Conservation (phyloP, 192 early-diverging fungal genomes). For the Lunasporangiospora selenospora region DNA sequence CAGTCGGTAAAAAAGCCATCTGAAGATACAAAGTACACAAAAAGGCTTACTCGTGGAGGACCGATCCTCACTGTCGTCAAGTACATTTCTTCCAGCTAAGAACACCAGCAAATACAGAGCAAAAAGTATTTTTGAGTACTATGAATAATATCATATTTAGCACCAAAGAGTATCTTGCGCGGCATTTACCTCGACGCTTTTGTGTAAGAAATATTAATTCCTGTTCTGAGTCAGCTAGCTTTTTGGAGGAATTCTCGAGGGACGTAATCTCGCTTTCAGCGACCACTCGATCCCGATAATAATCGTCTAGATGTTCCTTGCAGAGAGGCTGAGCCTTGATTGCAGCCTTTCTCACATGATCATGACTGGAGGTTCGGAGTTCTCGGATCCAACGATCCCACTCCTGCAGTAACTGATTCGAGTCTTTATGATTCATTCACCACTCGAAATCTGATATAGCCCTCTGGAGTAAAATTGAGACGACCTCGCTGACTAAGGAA, state of each 20-base stretch:
- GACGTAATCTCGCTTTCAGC: conserved; percentile 20
- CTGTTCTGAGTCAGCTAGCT: conserved; percentile 13
- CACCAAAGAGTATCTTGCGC: neutral
- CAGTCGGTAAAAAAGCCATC: no score
- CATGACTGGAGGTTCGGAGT: conserved; percentile 1
- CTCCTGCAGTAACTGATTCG: conserved; percentile 15
- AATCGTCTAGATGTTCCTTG: conserved; percentile 10
- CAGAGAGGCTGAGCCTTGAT: neutral
- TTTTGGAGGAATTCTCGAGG: conserved; percentile 16
- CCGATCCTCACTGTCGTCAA: conserved; percentile 4
- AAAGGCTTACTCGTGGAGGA: conserved; percentile 4
- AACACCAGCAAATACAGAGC: neutral
- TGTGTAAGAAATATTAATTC: conserved; percentile 22
- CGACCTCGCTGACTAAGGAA: conserved; percentile 20
- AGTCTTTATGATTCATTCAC: conserved; percentile 11
- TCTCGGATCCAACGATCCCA: conserved; percentile 27
- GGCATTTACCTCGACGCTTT: conserved; percentile 18
- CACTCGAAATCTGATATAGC: conserved; percentile 11
- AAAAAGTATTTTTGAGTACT: conserved; percentile 2
- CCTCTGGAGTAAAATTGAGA: conserved; percentile 1
- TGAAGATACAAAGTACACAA: no score
- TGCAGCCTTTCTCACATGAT: conserved; percentile 12
- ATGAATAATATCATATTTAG: neutral
- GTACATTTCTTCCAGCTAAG: conserved; percentile 15
- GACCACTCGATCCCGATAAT: conserved; percentile 21